Conservation (phyloP, 2,329 filamentous ascomycete genomes). For the Alternaria sp. region DNA sequence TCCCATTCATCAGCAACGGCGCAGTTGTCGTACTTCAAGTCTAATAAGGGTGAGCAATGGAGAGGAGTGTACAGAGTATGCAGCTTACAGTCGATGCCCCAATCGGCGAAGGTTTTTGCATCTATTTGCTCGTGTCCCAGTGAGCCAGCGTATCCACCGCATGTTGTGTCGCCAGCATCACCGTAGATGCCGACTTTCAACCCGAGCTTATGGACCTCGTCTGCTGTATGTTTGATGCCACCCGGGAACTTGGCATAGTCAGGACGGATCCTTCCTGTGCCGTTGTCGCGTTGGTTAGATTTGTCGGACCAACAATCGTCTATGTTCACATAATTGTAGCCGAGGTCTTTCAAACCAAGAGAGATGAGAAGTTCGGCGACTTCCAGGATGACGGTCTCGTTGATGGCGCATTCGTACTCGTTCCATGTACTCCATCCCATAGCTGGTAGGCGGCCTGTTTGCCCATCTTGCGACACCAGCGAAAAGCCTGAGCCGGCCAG, state of each 20-base stretch:
- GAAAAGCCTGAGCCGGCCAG: constrained; percentile 1
- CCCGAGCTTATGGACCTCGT: constrained; percentile 62
- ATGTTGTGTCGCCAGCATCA: constrained; percentile 58
- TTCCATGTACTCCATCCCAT: constrained; percentile 36
- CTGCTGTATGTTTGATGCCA: constrained; percentile 62
- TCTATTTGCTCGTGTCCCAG: constrained; percentile 63
- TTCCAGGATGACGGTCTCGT: constrained; percentile 26
- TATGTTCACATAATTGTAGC: constrained; percentile 58
- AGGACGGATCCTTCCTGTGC: constrained; percentile 42
- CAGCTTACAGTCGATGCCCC: constrained; percentile 37
- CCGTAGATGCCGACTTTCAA: constrained; percentile 69
- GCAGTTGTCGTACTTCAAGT: constrained; percentile 45
- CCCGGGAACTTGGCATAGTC: constrained; percentile 63
- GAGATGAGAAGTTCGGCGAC: constrained; percentile 21
- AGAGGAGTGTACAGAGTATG: not conserved
- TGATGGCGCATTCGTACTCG: constrained; percentile 29
- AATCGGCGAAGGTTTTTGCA: constrained; percentile 59
- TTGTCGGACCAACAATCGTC: constrained; percentile 65
- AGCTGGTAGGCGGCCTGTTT: constrained; percentile 23
- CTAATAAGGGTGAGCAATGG: not conserved
- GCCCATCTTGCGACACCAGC: constrained; percentile 16
- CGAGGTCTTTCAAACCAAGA: constrained; percentile 27
- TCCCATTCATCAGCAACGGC: constrained; percentile 46
- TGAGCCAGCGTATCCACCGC: constrained; percentile 63
- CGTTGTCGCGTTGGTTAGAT: constrained; percentile 49